These are phyloP conservation scores for Cladosporium halotolerans DNA, from an alignment of 2,329 filamentous ascomycete species.

Conservation along the genomic window DNA sequence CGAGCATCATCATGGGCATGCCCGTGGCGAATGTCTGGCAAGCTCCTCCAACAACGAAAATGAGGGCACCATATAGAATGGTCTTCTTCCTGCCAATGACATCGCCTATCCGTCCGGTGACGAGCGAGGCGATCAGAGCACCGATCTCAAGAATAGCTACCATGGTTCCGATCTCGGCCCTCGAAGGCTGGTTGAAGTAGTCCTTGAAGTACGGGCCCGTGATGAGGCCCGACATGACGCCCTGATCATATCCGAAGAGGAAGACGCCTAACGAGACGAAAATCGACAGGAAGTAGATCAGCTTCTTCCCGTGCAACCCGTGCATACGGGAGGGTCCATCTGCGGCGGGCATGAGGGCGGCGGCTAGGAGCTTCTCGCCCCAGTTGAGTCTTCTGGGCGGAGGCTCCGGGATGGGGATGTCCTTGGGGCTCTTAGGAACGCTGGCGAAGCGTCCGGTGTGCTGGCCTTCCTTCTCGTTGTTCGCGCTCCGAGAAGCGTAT, in stretches of 20 bases:
- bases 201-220: conserved; percentile 84
- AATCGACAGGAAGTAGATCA: conserved; percentile 61
- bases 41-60: conserved; percentile 79
- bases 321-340: conserved; percentile 66
- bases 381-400: conserved; percentile 57
- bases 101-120: conserved; percentile 84
- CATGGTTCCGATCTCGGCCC: conserved; percentile 89
- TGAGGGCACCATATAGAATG: conserved; percentile 85
- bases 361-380: conserved; percentile 64
- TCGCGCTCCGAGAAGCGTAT: conserved; percentile 20
- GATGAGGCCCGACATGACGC: conserved; percentile 67
- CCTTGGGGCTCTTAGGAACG: conserved; percentile 56
- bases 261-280: conserved; percentile 63
- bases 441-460: conserved; percentile 25
- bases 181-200: conserved; percentile 85
- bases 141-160: conserved; percentile 94
- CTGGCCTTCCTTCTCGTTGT: conserved; percentile 34
- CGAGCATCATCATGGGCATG: conserved; percentile 76
- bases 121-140: conserved; percentile 80
- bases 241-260: conserved; percentile 83
- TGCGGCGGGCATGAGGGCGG: conserved; percentile 72
- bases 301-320: conserved; percentile 89
- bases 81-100: conserved; percentile 83
- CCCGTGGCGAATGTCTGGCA: conserved; percentile 74
- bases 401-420: conserved; percentile 73